Conservation (phyloP, 208 protist genomes). For the Herpetomonas tarakana region DNA sequence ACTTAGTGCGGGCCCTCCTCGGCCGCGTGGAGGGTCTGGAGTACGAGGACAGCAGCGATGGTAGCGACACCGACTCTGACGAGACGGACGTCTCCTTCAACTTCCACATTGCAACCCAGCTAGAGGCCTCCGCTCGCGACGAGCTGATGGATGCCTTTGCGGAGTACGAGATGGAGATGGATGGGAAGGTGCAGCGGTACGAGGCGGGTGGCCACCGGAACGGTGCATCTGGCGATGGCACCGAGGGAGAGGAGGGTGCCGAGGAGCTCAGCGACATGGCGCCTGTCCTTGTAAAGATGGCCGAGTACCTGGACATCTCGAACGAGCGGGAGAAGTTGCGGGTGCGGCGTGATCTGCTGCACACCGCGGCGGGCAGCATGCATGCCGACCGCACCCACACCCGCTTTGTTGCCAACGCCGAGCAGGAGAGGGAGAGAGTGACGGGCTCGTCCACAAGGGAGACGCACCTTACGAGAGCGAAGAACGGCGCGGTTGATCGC, state of each 20-base stretch:
- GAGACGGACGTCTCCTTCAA: slow-evolving; percentile 72
- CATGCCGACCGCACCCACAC: slow-evolving; percentile 9
- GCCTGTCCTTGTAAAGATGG: slow-evolving; percentile 29
- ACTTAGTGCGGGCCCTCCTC: slow-evolving; percentile 44
- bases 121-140: slow-evolving; percentile 64
- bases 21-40: slow-evolving; percentile 28
- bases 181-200: slow-evolving; percentile 10
- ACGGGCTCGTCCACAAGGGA: too few relatives aligned
- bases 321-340: slow-evolving; percentile 75
- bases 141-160: slow-evolving; percentile 51
- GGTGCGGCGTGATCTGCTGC: slow-evolving; percentile 32
- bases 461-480: slow-evolving; percentile 7
- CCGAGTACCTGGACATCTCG: slow-evolving; percentile 79
- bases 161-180: slow-evolving; percentile 20
- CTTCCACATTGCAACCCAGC: slow-evolving; percentile 59
- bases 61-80: slow-evolving; percentile 33
- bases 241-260: slow-evolving; percentile 2
- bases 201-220: slow-evolving; percentile 1
- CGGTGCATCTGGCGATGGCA: background rate
- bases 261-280: slow-evolving; percentile 18
- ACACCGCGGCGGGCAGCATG: slow-evolving; percentile 11
- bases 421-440: too few relatives aligned
- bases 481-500: background rate
- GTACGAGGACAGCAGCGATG: slow-evolving; percentile 31
- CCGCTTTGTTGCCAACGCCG: slow-evolving; percentile 4